Percentiles rank a stretch among this genome's conserved stretches.
Evolutionary conservation across 169 alveolate genomes (phyloP).

Genomic region (Plasmodium inui): DNA sequence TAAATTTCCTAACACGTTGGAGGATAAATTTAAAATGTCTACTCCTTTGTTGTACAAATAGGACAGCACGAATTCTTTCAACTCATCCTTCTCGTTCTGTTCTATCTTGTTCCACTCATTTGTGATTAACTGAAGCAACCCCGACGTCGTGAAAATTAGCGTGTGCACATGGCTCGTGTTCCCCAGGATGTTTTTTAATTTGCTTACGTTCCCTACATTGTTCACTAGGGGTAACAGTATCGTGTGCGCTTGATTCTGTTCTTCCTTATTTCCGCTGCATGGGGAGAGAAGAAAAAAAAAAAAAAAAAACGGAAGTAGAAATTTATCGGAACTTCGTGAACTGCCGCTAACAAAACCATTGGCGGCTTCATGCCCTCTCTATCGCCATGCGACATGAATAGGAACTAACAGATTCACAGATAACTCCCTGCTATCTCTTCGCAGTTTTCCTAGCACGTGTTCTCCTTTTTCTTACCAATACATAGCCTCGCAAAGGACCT

Average conservation of each 20-base stretch:
- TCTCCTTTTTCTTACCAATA: conserved; percentile 75
- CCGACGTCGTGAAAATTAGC: conserved; percentile 89
- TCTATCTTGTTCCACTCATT: conserved; percentile 90
- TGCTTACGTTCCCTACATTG: conserved; percentile 87
- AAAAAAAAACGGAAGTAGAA: no score
- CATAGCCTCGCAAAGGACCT: conserved; percentile 90
- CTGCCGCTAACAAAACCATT: not conserved
- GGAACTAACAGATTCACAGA: not conserved
- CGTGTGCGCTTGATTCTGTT: conserved; percentile 93
- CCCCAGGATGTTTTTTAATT: conserved; percentile 86
- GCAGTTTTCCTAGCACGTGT: not conserved
- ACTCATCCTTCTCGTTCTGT: conserved; percentile 89
- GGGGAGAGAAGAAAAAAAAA: not conserved
- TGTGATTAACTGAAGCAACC: conserved; percentile 87
- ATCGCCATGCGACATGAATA: not conserved
- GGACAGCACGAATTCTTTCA: conserved; percentile 89
- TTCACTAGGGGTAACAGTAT: conserved; percentile 91
- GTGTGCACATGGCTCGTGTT: conserved; percentile 90
- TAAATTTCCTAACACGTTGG: conserved; percentile 91
- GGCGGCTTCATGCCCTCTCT: not conserved
- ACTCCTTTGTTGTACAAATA: conserved; percentile 93
- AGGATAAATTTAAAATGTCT: conserved; percentile 91
- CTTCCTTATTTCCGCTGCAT: conserved; percentile 89
- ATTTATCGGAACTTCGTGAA: not conserved
- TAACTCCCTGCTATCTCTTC: not conserved